Evolutionary conservation across 495 filamentous ascomycete genomes (phyloP), one percentile per base, ranked within the genome.

Genomic region (Penicillium canariense): DNA sequence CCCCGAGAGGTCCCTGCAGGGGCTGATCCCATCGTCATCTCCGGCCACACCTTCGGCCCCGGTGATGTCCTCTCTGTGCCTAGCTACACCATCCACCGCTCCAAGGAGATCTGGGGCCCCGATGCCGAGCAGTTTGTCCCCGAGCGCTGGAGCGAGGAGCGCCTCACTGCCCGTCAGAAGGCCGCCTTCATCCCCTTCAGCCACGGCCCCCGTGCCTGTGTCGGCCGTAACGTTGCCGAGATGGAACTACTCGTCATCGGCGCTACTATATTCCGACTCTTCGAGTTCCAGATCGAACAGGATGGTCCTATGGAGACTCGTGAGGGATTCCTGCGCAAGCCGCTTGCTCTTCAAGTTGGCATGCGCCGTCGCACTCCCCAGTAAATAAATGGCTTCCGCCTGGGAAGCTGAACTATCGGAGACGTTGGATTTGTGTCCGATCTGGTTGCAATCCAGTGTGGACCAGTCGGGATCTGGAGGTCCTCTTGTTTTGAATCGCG

Each of bases 311-410:
- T 95, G 84, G 79, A 89, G 68, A 94, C 89, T 0, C 75, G 86
- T 38, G 91, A 96, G 75, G 91, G 91, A 0, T 96, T 96, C 72
- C 74, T 96, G 73, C 78, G 91, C 65, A 96, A 96, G 81, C 91
- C 91, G 11, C 61, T 96, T 45, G 85, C 80, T 15, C 72, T 92
- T 70, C 69, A 79, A 51, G 86, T 96, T 54, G 91, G 85, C 30
- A 77, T 96, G 69, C 79, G 78, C 64, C 79, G 73, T 63, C 70
- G 82, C 45, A 52, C 30, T 5, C 28, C 39, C 31, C 25, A 25
- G 34, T 28, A 12, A 5, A 34, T 34, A 45, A 27, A 43, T n/a
- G 12, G 6, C 8, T 10, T 30, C 48, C 4, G 10, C 32, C 2
- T 35, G 32, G 34, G 34, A 17, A 18, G 34, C 11, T 3, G 6